phyloP scores from a whole-genome alignment of 345 rosid genomes.

The Salix udensis region DNA sequence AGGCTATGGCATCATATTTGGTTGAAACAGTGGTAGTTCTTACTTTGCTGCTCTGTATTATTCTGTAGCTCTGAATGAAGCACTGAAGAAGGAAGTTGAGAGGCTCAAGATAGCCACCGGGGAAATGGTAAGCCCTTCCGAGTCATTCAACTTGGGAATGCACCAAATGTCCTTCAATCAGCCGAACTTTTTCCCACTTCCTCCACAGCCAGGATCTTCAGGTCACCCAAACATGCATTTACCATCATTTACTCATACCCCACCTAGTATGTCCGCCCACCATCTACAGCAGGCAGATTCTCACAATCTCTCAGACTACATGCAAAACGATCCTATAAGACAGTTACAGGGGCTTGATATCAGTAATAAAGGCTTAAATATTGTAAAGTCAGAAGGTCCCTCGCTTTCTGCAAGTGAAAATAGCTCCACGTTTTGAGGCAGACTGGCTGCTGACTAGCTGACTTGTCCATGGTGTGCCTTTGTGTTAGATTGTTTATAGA shows the following conservation, averaged over 20 bases:
- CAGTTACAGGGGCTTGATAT: constrained; percentile 84
- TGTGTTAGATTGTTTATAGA: constrained; percentile 30
- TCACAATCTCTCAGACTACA: constrained; percentile 48
- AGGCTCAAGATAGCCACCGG: constrained; percentile 73
- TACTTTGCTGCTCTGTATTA: not conserved
- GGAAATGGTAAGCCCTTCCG: constrained; percentile 53
- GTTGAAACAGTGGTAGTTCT: not conserved
- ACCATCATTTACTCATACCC: constrained; percentile 47
- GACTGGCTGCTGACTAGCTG: constrained; percentile 17
- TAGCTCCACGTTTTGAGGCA: constrained; percentile 53
- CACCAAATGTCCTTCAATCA: constrained; percentile 47
- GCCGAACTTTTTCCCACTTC: constrained; percentile 41
- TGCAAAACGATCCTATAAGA: constrained; percentile 65
- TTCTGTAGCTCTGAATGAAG: constrained; percentile 62
- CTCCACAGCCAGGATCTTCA: constrained; percentile 37
- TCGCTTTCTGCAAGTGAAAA: constrained; percentile 67
- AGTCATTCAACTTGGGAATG: constrained; percentile 64
- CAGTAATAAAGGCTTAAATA: constrained; percentile 48
- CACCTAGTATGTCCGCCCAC: constrained; percentile 22
- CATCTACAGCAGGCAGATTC: constrained; percentile 12
- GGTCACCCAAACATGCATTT: constrained; percentile 50
- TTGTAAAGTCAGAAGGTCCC: constrained; percentile 64
- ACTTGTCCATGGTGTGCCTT: constrained; percentile 23
- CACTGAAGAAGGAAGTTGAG: constrained; percentile 81
- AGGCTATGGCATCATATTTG: not conserved